Conservation (phyloP, 164 flowering plant species). For the Annona squamosa region DNA sequence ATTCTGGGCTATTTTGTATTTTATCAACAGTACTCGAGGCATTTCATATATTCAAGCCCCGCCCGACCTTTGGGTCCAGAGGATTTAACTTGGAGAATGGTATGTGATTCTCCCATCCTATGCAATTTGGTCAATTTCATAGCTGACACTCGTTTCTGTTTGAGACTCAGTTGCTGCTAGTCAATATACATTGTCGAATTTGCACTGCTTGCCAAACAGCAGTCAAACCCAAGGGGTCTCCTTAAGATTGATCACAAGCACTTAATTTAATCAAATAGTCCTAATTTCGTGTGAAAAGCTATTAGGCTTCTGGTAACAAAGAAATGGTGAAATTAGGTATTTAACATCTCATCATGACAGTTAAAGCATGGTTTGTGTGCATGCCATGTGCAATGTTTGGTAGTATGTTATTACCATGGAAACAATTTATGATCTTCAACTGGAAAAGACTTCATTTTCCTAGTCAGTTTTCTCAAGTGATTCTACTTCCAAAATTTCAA, state of each 20-base stretch:
- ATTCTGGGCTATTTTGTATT: not conserved
- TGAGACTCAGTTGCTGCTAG: not conserved
- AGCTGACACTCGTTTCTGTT: not conserved
- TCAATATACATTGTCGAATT: not conserved
- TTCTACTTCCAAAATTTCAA: too few species aligned
- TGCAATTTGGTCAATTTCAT: not conserved
- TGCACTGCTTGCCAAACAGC: not conserved
- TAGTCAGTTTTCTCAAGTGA: too few species aligned
- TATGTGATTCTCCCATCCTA: conserved; percentile 24
- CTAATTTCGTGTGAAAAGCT: not conserved
- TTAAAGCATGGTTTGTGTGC: not conserved
- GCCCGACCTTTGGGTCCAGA: conserved; percentile 91
- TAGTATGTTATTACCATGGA: too few species aligned
- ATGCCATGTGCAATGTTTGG: not conserved
- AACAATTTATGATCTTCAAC: too few species aligned
- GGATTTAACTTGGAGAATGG: conserved; percentile 96
- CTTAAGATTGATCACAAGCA: not conserved
- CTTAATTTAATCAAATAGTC: not conserved
- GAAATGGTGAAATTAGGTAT: not conserved
- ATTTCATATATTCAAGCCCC: conserved; percentile 81
- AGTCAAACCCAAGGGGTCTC: not conserved
- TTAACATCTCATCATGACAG: not conserved
- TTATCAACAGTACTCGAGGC: conserved; percentile 61
- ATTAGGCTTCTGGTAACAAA: not conserved
- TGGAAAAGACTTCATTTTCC: too few species aligned